Evolutionary conservation across 2,329 filamentous ascomycete species (phyloP).

Genomic region (Talaromyces sp.): DNA sequence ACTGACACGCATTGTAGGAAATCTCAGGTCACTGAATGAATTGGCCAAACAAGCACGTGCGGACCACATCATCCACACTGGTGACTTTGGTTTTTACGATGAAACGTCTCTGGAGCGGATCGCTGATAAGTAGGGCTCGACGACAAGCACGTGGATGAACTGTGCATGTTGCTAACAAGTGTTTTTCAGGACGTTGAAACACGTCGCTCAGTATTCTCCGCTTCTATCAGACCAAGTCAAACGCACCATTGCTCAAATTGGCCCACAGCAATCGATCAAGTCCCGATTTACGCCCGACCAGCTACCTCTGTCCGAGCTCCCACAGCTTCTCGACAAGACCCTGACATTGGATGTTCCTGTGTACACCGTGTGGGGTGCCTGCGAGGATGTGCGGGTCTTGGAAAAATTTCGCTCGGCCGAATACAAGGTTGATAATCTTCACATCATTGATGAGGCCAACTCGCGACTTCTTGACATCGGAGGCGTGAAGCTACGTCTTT

Average conservation of each 20-base stretch:
- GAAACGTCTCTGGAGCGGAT: slow-evolving; percentile 92
- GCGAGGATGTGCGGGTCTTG: slow-evolving; percentile 93
- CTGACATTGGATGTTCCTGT: slow-evolving; percentile 92
- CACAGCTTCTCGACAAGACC: slow-evolving; percentile 79
- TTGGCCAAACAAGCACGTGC: slow-evolving; percentile 90
- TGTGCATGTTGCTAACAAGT: background rate
- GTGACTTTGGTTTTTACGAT: slow-evolving; percentile 99
- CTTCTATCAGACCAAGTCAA: slow-evolving; percentile 74
- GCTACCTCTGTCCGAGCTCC: slow-evolving; percentile 86
- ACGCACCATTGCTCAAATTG: slow-evolving; percentile 60
- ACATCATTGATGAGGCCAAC: slow-evolving; percentile 97
- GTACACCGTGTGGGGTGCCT: slow-evolving; percentile 98
- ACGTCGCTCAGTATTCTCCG: slow-evolving; percentile 97
- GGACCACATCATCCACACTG: slow-evolving; percentile 97
- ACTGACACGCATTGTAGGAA: slow-evolving; percentile 56
- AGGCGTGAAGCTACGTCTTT: slow-evolving; percentile 88
- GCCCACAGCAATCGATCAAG: slow-evolving; percentile 68
- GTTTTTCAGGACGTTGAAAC: slow-evolving; percentile 75
- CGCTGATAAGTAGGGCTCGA: slow-evolving; percentile 72
- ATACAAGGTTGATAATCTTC: slow-evolving; percentile 95
- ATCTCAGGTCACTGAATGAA: slow-evolving; percentile 91
- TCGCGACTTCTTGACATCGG: slow-evolving; percentile 92
- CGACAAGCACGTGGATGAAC: background rate
- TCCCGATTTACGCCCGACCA: slow-evolving; percentile 74
- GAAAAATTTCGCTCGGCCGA: slow-evolving; percentile 97